These are phyloP conservation scores for Globisporangium cylindrosporum DNA, from an alignment of 352 stramenopile genomes.

Conservation along the genomic window DNA sequence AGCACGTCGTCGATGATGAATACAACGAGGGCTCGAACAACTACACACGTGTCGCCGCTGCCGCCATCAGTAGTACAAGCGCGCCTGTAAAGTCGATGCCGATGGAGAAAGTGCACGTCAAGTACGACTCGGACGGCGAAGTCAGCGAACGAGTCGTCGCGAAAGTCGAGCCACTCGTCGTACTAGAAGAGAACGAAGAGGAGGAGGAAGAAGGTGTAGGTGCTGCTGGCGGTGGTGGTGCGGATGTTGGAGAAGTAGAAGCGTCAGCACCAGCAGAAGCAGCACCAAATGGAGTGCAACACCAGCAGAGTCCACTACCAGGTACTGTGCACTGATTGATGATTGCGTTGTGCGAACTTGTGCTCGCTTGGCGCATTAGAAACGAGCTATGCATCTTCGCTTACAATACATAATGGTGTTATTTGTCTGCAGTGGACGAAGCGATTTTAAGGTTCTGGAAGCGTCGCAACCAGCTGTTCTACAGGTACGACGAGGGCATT, in stretches of 20 bases:
- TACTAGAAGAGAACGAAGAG: neutral
- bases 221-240: too few relatives aligned
- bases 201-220: too few relatives aligned
- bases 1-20: neutral
- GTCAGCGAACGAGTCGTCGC: slow-evolving; percentile 41
- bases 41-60: too few relatives aligned
- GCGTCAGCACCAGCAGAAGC: neutral
- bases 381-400: too few relatives aligned
- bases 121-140: slow-evolving; percentile 67
- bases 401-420: too few relatives aligned
- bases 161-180: slow-evolving; percentile 22
- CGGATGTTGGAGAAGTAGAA: too few relatives aligned
- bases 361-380: too few relatives aligned
- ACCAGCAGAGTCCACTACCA: neutral
- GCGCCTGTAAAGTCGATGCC: neutral
- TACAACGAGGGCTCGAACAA: too few relatives aligned
- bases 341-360: too few relatives aligned
- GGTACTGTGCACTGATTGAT: too few relatives aligned
- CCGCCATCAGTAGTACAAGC: too few relatives aligned
- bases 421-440: slow-evolving; percentile 23
- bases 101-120: slow-evolving; percentile 58
- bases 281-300: neutral
- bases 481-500: slow-evolving; percentile 89
- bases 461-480: slow-evolving; percentile 87
- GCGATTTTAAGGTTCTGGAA: slow-evolving; percentile 88